phyloP scores from a whole-genome alignment of 306 rosid species.

The Rosa persica region DNA sequence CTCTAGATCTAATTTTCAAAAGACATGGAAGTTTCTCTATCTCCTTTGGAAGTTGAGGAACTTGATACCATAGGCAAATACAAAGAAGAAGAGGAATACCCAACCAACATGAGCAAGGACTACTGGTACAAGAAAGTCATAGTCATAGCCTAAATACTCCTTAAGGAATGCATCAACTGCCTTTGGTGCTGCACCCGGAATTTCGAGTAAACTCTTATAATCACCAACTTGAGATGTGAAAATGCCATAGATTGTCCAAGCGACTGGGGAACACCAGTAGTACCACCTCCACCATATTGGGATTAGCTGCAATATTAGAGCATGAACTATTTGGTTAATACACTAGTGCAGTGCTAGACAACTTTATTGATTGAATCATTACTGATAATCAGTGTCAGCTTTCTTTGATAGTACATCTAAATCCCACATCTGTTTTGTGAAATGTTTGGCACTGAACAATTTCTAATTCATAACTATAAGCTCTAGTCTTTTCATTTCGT shows the following conservation, averaged over 20 bases:
- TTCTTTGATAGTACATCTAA: no score
- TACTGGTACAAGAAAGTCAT: constrained; percentile 26
- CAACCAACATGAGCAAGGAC: constrained; percentile 35
- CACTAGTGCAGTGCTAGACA: no score
- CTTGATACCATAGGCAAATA: constrained; percentile 37
- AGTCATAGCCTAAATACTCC: constrained; percentile 24
- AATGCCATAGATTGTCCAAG: constrained; percentile 37
- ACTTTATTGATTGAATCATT: neutral
- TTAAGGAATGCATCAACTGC: constrained; percentile 23
- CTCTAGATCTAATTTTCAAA: neutral
- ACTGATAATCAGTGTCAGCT: no score
- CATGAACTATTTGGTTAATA: neutral
- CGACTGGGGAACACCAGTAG: constrained; percentile 36
- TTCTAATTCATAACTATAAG: neutral
- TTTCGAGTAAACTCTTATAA: neutral
- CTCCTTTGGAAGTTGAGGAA: constrained; percentile 39
- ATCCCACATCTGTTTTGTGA: no score
- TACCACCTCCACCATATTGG: constrained; percentile 45
- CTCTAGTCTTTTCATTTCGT: neutral
- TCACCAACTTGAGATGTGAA: constrained; percentile 35
- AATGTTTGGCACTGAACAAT: no score
- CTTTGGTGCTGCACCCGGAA: neutral
- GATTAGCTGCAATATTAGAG: constrained; percentile 27
- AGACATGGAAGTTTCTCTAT: constrained; percentile 1
- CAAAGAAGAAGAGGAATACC: constrained; percentile 34